Base-by-base conservation (phyloP, 2,329 filamentous ascomycete genomes). In the Trichophyton simii region DNA sequence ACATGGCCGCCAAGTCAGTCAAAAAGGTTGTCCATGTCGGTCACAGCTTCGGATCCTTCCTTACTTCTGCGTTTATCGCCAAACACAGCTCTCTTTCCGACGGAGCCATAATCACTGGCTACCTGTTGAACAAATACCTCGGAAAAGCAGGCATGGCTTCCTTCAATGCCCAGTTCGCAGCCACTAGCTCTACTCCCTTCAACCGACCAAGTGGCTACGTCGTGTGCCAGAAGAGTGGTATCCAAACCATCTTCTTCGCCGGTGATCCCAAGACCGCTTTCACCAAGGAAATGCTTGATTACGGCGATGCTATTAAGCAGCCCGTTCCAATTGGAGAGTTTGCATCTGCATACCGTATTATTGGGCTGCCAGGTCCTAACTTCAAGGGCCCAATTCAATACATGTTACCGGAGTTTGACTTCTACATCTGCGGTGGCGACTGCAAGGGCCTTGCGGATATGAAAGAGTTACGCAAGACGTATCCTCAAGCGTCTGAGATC, bases 61-160 rank as follows among this genome's bases (percentile, higher is more conserved):
- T 75, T 55, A 74, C 68, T 3, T 67, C 68, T 41, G 70, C 65
- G 8, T 64, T 74, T 46, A 65, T 73, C 1, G 68, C 67, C 3
- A 66, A 66, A 22, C 71, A 75, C 63, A 70, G 70, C 11, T 61
- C 69, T 2, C 67, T 75, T 22, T 71, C 69, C 48, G 74, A 77
- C 64, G 75, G 69, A 15, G 68, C 73, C 18, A 68, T 77, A 54
- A 66, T 77, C 55, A 76, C 75, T 1, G 75, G 73, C 5, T 76
- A 71, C 60, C 64, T 74, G 18, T 58, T 70, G 15, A 73, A 67
- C 64, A 38, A 62, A 41, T 60, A 65, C 36, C 57, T 65, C 31
- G 63, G 59, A 11, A 52, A 44, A 11, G 42, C 55, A 8, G 57
- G 57, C 4, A 63, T 61, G 46, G 42, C 48, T 3, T 63, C 65